phyloP scores from a whole-genome alignment of 164 flowering plant genomes.

The Umbellularia californica region DNA sequence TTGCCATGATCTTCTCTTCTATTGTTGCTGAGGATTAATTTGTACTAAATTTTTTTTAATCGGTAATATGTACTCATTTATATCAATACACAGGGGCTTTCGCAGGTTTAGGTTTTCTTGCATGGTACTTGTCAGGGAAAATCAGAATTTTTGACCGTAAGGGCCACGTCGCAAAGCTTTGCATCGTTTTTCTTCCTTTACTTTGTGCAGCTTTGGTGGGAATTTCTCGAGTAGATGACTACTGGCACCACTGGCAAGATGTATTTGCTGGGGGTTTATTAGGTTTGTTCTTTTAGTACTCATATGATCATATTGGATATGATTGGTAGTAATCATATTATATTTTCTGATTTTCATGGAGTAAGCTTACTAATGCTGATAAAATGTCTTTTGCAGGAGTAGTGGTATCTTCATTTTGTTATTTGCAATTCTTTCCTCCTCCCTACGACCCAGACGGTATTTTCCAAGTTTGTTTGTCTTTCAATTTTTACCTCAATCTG shows the following conservation, averaged over 20 bases:
- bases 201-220: slow-evolving; percentile 70
- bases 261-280: slow-evolving; percentile 73
- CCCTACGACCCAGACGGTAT: slow-evolving; percentile 61
- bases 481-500: neutral
- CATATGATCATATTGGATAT: neutral
- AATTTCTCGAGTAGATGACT: slow-evolving; percentile 72
- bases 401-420: slow-evolving; percentile 59
- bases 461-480: neutral
- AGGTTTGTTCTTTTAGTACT: slow-evolving; percentile 32
- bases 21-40: too few relatives aligned
- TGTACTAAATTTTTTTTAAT: neutral
- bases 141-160: slow-evolving; percentile 62
- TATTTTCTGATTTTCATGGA: neutral
- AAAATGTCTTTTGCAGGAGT: slow-evolving; percentile 36
- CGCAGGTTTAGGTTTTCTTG: slow-evolving; percentile 81
- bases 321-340: neutral
- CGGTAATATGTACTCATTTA: neutral
- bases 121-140: slow-evolving; percentile 76
- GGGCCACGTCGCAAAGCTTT: slow-evolving; percentile 80
- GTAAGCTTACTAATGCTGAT: neutral
- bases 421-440: slow-evolving; percentile 78
- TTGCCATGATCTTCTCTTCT: neutral
- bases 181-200: slow-evolving; percentile 66
- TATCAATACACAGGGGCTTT: slow-evolving; percentile 60
- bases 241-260: slow-evolving; percentile 88